Percentiles rank a stretch among this genome's conserved stretches.
phyloP scores from a whole-genome alignment of 306 rosid species.

The Fragaria ananassa region DNA sequence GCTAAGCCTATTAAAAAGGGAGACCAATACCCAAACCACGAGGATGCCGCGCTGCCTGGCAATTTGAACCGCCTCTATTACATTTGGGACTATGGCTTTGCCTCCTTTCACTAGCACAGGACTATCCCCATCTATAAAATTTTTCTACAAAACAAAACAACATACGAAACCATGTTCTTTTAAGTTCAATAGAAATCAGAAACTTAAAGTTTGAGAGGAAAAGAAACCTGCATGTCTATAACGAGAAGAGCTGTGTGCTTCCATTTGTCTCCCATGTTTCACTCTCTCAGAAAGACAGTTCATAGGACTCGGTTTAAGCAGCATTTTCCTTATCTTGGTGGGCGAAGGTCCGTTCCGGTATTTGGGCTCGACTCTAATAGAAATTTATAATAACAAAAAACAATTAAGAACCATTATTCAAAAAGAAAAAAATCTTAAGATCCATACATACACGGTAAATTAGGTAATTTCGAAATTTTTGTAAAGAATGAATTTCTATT shows the following conservation, averaged over 20 bases:
- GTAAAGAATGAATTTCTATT: no score
- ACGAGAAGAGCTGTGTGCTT: constrained; percentile 65
- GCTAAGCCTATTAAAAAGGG: not conserved
- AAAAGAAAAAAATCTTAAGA: no score
- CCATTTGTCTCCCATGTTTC: constrained; percentile 45
- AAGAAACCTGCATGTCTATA: constrained; percentile 76
- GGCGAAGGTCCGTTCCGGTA: no score
- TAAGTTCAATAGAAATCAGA: not conserved
- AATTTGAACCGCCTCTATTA: constrained; percentile 54
- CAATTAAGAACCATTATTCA: no score
- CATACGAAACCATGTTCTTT: constrained; percentile 7
- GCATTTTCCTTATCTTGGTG: no score
- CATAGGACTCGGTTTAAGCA: no score
- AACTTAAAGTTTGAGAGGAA: not conserved
- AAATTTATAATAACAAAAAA: no score
- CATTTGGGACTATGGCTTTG: constrained; percentile 64
- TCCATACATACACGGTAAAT: no score
- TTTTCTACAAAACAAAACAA: constrained; percentile 47
- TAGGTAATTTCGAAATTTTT: no score
- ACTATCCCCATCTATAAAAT: constrained; percentile 54
- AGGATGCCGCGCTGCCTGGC: constrained; percentile 68
- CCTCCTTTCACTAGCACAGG: constrained; percentile 58
- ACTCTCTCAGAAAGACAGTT: not conserved
- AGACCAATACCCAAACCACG: constrained; percentile 61
- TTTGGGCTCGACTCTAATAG: no score